Evolutionary conservation across 179 eudicot species (phyloP), one percentile per base, ranked within the genome.

Genomic region (Spergularia azorica): DNA sequence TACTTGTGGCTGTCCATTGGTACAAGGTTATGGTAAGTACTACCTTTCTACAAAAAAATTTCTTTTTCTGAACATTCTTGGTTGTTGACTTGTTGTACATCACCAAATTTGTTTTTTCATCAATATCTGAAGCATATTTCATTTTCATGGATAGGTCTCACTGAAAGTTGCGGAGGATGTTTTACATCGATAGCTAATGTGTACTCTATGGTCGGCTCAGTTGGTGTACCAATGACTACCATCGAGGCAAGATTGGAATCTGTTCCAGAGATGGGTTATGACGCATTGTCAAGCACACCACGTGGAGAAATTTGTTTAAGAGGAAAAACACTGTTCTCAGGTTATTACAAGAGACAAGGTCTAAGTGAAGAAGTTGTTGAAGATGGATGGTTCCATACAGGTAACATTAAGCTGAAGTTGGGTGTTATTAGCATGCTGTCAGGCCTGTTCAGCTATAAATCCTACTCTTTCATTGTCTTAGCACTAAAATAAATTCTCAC

Each of bases 331-430:
- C 81, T 95, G 85, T 95, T 95, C 83, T 95, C 97, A n/a, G 99
- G 98, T 55, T 95, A 95, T 71, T 84, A 93, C 76, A 95, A 95
- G 67, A 87, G 96, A 67, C 83, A 68, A 21, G 99, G 93, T 86
- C 88, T 95, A 67, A 90, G 85, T 7, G 77, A 89, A 13, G 88
- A 87, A 51, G 96, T 89, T 65, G 46, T 89, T 38, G 81, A 90
- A 5, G 98, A 91, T 72, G 99, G 98, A 52, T 95, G 99, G 99
- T 93, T 95, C 76, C 99, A 91, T 79, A 93, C 99, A 75, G 99
- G 99, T 95, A 81, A 62, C 62, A 50, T 13, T 51, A 59, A 70
- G 36, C 52, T 2, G n/a, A 56, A 5, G 32, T 60, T 3, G 18
- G 39, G 57, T 54, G 57, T 39, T 52, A 11, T 62, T 63, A 55